Evolutionary conservation across 2,329 filamentous ascomycete species (phyloP).

Genomic region (Escovopsis sp.): DNA sequence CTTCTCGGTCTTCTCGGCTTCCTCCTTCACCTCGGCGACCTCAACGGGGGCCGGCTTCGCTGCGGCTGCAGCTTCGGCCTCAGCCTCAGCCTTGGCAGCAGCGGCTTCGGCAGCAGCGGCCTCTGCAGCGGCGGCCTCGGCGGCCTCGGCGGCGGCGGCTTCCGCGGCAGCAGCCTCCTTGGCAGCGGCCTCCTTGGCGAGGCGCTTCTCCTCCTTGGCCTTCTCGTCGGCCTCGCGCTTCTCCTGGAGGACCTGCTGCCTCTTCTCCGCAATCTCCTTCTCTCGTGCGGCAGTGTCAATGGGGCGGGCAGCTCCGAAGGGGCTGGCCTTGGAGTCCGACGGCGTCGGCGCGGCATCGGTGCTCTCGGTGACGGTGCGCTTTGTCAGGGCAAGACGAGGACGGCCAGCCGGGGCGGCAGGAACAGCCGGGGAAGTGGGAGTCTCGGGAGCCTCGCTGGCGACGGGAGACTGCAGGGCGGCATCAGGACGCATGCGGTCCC

Average conservation of each 20-base stretch:
- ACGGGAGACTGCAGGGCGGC: constrained; percentile 46
- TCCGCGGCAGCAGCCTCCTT: constrained; percentile 30
- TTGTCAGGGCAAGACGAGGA: constrained; percentile 75
- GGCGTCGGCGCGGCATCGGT: constrained; percentile 32
- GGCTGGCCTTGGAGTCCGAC: constrained; percentile 68
- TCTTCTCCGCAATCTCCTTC: constrained; percentile 81
- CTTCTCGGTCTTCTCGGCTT: constrained; percentile 17
- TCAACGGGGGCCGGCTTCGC: constrained; percentile 13
- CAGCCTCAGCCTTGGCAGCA: constrained; percentile 27
- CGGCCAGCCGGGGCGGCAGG: constrained; percentile 41
- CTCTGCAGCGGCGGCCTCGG: constrained; percentile 25
- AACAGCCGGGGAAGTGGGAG: constrained; percentile 60
- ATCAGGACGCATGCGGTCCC: constrained; percentile 81
- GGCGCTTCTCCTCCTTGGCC: constrained; percentile 57
- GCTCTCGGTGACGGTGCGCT: constrained; percentile 76
- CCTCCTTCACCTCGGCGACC: constrained; percentile 15
- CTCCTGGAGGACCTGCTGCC: constrained; percentile 55
- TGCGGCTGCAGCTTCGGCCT: constrained; percentile 17
- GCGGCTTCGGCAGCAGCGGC: constrained; percentile 22
- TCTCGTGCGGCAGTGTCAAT: constrained; percentile 88
- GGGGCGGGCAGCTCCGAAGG: constrained; percentile 84
- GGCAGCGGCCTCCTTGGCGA: constrained; percentile 43
- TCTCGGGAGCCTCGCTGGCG: constrained; percentile 52
- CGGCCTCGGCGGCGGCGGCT: constrained; percentile 19
- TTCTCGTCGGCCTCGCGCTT: constrained; percentile 84